Evolutionary conservation across 2,329 filamentous ascomycete genomes (phyloP).

Genomic region (Alternaria solani): DNA sequence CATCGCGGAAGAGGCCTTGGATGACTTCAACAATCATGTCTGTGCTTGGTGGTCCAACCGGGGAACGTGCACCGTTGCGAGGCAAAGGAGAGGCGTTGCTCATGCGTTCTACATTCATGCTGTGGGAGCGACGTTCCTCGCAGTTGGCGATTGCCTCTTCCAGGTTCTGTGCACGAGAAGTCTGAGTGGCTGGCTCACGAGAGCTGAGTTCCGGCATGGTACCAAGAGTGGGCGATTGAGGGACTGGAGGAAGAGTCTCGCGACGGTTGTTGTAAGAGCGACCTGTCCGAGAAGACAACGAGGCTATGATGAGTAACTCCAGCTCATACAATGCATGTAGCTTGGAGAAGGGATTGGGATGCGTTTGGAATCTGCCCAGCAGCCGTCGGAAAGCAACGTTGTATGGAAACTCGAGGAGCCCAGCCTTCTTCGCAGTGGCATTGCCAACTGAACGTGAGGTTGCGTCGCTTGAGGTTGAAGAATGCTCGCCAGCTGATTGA

Average conservation of each 20-base stretch:
- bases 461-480: conserved; percentile 56
- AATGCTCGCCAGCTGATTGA: conserved; percentile 56
- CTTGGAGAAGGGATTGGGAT: conserved; percentile 87
- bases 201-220: conserved; percentile 56
- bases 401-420: conserved; percentile 75
- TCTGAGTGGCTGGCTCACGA: conserved; percentile 54
- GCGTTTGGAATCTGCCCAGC: conserved; percentile 84
- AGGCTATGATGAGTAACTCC: conserved; percentile 80
- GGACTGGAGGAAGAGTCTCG: conserved; percentile 53
- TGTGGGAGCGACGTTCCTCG: conserved; percentile 71
- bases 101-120: conserved; percentile 52
- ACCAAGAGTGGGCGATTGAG: conserved; percentile 56
- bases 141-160: conserved; percentile 75
- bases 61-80: conserved; percentile 47
- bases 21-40: conserved; percentile 55
- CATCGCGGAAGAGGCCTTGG: conserved; percentile 55
- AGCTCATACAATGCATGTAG: conserved; percentile 84
- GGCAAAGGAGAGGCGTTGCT: conserved; percentile 51
- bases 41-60: conserved; percentile 51
- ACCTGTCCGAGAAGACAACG: conserved; percentile 66
- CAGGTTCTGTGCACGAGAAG: conserved; percentile 57
- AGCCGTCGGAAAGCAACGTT: conserved; percentile 80
- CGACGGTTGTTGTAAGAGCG: conserved; percentile 52
- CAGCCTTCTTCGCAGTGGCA: conserved; percentile 53
- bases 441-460: conserved; percentile 53